Base-by-base conservation (phyloP, 176 grass and related monocot species). In the Aegilops bicornis region DNA sequence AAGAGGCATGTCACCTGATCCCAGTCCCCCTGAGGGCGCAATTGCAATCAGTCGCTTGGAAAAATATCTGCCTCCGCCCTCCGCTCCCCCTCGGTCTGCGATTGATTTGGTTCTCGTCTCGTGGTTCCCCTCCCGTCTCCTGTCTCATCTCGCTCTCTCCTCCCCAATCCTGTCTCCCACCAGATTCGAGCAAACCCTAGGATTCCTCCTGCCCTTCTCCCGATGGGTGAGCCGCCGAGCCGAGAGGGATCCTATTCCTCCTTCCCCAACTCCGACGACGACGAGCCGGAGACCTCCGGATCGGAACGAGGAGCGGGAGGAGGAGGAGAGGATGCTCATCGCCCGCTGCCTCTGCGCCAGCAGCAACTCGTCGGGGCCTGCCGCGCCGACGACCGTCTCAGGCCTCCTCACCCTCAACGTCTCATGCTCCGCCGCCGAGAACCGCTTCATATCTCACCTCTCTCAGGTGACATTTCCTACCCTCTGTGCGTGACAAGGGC, bases 321-420 rank as follows among this genome's bases (percentile, higher is more conserved):
- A 3, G 71, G 78, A 67, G 37, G 68, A 3, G 20, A 45, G 1
- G 79, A 36, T 32, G 87, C 58, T 9, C 31, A 12, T 32, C 82
- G 45, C 32, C 87, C 88, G 65, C 79, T 25, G 25, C 86, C 82
- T 27, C 90, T 97, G n/a, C 89, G 92, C 69, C 89, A 89, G 75
- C 96, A 95, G 88, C n/a, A n/a, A n/a, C 69, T 90, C 14, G 31
- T 92, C 36, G 96, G 96, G 19, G 96, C 93, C 19, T 98, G 96
- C 89, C 96, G 96, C 65, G 91, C 89, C n/a, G 93, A 95, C 63
- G 96, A 98, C 69, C 88, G 88, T 31, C 88, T 92, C 66, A 80
- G 83, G 32, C 92, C 92, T 93, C 40, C 86, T 92, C 79, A 86
- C 85, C 70, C 89, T 90, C 78, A 90, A 90, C 73, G 81, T 92